Evolutionary conservation across 768 basidiomycete genomes (phyloP).

Genomic region (Suillus spraguei): DNA sequence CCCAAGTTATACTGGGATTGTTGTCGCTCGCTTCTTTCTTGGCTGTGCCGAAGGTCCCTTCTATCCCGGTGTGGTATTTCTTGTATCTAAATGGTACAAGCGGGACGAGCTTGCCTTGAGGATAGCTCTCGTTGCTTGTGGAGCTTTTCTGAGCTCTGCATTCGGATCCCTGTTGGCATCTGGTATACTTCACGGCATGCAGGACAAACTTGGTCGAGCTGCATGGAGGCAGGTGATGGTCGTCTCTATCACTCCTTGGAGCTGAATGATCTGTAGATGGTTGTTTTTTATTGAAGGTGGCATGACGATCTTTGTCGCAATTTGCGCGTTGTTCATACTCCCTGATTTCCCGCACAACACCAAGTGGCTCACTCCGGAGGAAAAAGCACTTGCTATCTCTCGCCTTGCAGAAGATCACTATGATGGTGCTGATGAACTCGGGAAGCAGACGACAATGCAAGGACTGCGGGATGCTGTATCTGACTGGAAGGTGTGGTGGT

Average conservation of each 20-base stretch:
- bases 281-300: slow-evolving; percentile 34
- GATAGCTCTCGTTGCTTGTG: slow-evolving; percentile 37
- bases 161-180: slow-evolving; percentile 48
- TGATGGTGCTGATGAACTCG: slow-evolving; percentile 48
- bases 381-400: slow-evolving; percentile 32
- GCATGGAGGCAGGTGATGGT: slow-evolving; percentile 40
- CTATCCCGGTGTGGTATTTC: slow-evolving; percentile 3
- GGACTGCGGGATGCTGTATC: slow-evolving; percentile 59
- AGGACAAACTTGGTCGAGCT: slow-evolving; percentile 39
- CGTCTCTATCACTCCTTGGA: not conserved
- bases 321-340: slow-evolving; percentile 37
- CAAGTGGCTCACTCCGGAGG: slow-evolving; percentile 32
- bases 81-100: slow-evolving; percentile 29
- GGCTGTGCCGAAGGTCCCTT: slow-evolving; percentile 11
- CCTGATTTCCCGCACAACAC: slow-evolving; percentile 41
- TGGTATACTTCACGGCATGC: slow-evolving; percentile 44
- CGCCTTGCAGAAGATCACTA: slow-evolving; percentile 41
- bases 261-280: slow-evolving; percentile 13
- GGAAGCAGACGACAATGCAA: slow-evolving; percentile 27
- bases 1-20: slow-evolving; percentile 5
- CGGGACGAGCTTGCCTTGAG: slow-evolving; percentile 41
- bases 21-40: slow-evolving; percentile 13
- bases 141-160: slow-evolving; percentile 46
- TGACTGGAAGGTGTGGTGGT: slow-evolving; percentile 84
- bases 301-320: slow-evolving; percentile 35